Conservation (phyloP, 257 asterid species). For the Scutellaria galericulata region DNA sequence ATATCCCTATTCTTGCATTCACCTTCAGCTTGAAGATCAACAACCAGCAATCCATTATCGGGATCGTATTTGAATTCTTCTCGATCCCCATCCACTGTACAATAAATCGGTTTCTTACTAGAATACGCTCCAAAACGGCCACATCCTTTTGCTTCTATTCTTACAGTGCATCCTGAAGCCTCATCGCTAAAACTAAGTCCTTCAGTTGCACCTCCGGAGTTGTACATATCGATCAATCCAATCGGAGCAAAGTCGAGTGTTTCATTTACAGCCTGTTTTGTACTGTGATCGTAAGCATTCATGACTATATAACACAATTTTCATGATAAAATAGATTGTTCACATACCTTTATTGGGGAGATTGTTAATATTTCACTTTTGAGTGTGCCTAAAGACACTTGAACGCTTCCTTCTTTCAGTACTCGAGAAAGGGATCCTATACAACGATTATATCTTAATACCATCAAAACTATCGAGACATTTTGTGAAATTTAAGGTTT, state of each 20-base stretch:
- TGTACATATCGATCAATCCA: constrained; percentile 59
- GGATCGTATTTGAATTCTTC: constrained; percentile 38
- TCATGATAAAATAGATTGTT: neutral
- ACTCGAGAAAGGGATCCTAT: constrained; percentile 47
- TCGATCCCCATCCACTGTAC: constrained; percentile 41
- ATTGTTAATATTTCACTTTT: constrained; percentile 49
- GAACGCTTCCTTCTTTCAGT: constrained; percentile 34
- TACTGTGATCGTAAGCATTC: constrained; percentile 1
- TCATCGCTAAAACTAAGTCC: constrained; percentile 23
- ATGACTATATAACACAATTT: neutral
- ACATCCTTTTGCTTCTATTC: constrained; percentile 46
- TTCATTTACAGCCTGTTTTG: constrained; percentile 38
- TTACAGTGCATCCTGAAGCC: constrained; percentile 24
- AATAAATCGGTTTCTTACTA: constrained; percentile 45
- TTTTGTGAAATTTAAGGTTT: neutral
- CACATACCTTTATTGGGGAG: constrained; percentile 51
- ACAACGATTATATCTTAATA: constrained; percentile 8
- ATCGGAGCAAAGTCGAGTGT: constrained; percentile 47
- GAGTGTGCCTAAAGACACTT: constrained; percentile 44
- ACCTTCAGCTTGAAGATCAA: constrained; percentile 51
- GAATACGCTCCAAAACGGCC: constrained; percentile 65
- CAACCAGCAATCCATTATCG: constrained; percentile 44
- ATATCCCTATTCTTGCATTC: constrained; percentile 43
- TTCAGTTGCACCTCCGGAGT: constrained; percentile 59
- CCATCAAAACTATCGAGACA: neutral